Evolutionary conservation across 1,139 yeast species (phyloP).

Genomic region (Taiozyma sp.): DNA sequence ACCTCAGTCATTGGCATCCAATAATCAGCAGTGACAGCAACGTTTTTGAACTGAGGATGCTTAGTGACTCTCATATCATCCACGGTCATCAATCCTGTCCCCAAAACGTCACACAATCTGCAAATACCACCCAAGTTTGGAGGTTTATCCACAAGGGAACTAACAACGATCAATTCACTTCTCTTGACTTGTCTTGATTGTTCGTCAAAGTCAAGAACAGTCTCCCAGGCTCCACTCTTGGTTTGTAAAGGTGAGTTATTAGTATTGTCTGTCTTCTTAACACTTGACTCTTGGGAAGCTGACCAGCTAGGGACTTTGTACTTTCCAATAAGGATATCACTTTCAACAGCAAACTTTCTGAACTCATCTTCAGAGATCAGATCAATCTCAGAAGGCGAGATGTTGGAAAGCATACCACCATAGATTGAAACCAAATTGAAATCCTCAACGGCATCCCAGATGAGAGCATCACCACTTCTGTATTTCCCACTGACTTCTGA

Average conservation of each 20-base stretch:
- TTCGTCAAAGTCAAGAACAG: constrained; percentile 57
- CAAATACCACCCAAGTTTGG: constrained; percentile 95
- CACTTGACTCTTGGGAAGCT: constrained; percentile 1
- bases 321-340: constrained; percentile 45
- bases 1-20: constrained; percentile 98
- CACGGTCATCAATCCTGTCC: constrained; percentile 79
- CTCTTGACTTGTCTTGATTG: constrained; percentile 41
- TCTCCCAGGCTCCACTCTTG: constrained; percentile 85
- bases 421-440: constrained; percentile 60
- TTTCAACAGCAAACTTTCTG: constrained; percentile 29
- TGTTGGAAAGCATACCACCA: constrained; percentile 67
- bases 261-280: not conserved
- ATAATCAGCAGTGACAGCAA: constrained; percentile 89
- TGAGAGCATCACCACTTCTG: constrained; percentile 73
- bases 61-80: constrained; percentile 61
- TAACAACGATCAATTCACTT: constrained; percentile 78
- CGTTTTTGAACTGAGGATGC: constrained; percentile 72
- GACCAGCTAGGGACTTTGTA: constrained; percentile 31
- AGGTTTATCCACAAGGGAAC: constrained; percentile 86
- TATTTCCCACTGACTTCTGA: constrained; percentile 56
- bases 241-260: constrained; percentile 63
- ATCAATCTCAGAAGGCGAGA: constrained; percentile 46
- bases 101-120: constrained; percentile 85
- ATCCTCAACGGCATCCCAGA: constrained; percentile 70
- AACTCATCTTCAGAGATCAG: constrained; percentile 40